These are phyloP conservation scores for Globisporangium uncinulatum DNA, from an alignment of 352 stramenopile genomes.

Conservation along the genomic window DNA sequence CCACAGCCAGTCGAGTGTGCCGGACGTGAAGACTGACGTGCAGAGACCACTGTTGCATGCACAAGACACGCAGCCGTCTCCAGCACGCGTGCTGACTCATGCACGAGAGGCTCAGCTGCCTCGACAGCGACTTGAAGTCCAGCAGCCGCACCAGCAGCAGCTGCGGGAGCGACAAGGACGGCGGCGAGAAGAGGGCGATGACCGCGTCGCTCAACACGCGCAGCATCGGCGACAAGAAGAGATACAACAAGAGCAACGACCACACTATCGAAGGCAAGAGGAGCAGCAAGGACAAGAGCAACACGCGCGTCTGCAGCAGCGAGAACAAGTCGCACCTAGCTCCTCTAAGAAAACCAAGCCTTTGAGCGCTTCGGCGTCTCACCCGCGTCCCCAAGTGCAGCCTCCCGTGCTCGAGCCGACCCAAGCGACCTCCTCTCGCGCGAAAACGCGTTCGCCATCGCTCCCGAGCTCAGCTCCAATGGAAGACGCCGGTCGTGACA, in stretches of 20 bases:
- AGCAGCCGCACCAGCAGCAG: neutral
- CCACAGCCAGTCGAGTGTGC: neutral
- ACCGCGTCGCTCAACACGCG: too few species aligned
- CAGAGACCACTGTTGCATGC: neutral
- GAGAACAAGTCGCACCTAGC: neutral
- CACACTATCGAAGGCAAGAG: neutral
- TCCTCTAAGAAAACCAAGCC: neutral
- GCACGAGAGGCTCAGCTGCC: neutral
- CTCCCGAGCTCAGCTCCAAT: neutral
- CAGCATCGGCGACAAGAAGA: constrained; percentile 14
- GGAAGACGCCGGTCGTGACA: neutral
- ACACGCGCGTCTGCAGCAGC: neutral
- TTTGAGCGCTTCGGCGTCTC: neutral
- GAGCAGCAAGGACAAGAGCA: constrained; percentile 10
- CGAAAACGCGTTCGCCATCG: neutral
- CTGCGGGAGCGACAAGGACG: constrained; percentile 1
- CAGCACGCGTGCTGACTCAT: neutral
- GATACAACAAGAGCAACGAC: neutral
- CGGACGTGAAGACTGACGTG: constrained; percentile 7
- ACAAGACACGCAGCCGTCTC: neutral
- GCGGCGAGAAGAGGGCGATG: neutral
- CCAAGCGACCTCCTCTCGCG: neutral
- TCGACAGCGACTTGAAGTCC: neutral
- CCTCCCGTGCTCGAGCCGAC: neutral
- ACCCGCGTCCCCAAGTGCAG: neutral